Evolutionary conservation across 495 filamentous ascomycete species (phyloP).

Genomic region (Apiosordaria backusii): DNA sequence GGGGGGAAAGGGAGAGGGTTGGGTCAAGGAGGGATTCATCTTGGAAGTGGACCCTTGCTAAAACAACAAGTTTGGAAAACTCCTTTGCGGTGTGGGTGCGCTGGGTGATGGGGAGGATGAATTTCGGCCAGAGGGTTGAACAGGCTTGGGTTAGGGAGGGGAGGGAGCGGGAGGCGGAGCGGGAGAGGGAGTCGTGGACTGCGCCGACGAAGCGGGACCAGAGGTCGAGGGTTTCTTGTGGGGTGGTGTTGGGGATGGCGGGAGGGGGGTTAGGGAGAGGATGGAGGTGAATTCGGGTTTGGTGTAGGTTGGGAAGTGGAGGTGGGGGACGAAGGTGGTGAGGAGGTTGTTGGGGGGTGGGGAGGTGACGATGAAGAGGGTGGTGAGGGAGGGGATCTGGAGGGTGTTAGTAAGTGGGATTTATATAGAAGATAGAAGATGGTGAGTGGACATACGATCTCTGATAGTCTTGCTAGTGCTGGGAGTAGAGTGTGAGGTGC

Average conservation of each 20-base stretch:
- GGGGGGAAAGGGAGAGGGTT: slow-evolving; percentile 53
- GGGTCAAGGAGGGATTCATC: slow-evolving; percentile 69
- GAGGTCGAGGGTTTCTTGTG: slow-evolving; percentile 54
- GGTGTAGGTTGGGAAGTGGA: slow-evolving; percentile 83
- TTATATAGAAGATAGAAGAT: neutral
- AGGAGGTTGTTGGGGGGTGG: slow-evolving; percentile 71
- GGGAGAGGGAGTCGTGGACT: slow-evolving; percentile 69
- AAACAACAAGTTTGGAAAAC: slow-evolving; percentile 75
- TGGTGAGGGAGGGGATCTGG: slow-evolving; percentile 76
- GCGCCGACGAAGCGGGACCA: slow-evolving; percentile 75
- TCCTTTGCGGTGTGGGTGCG: slow-evolving; percentile 68
- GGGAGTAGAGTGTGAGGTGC: slow-evolving; percentile 74
- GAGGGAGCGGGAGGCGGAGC: slow-evolving; percentile 62
- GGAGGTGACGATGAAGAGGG: slow-evolving; percentile 71
- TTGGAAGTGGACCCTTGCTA: slow-evolving; percentile 70
- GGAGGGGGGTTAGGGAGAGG: slow-evolving; percentile 46
- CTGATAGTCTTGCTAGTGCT: slow-evolving; percentile 45
- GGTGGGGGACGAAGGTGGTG: slow-evolving; percentile 66
- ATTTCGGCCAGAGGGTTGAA: slow-evolving; percentile 62
- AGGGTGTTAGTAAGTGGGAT: slow-evolving; percentile 19
- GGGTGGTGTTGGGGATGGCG: slow-evolving; percentile 37
- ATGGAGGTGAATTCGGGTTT: slow-evolving; percentile 74
- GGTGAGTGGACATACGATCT: slow-evolving; percentile 27
- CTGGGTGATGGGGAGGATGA: slow-evolving; percentile 61
- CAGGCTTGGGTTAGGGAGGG: slow-evolving; percentile 56